Percentiles rank a stretch among this genome's conserved stretches.
These are phyloP conservation scores for Zygosaccharomyces rouxii DNA, from an alignment of 805 yeast genomes.

Conservation along the genomic window DNA sequence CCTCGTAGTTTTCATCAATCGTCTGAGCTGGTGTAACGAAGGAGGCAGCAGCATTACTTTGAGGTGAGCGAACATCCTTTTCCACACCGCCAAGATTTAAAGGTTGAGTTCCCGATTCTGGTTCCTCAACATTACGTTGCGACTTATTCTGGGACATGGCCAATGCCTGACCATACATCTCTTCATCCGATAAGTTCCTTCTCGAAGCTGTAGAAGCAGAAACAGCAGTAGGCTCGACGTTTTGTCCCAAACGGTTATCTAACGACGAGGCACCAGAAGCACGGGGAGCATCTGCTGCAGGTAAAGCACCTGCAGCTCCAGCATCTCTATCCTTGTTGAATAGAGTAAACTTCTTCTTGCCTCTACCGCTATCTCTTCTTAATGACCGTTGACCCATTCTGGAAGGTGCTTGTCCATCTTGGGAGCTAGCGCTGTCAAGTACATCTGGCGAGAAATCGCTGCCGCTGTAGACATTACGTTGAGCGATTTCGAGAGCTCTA, in stretches of 20 bases:
- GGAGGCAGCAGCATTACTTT: conserved; percentile 3
- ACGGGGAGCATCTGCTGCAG: not conserved
- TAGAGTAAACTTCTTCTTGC: conserved; percentile 2
- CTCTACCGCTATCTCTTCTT: not conserved
- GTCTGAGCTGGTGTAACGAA: conserved; percentile 5
- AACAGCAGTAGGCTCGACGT: not conserved
- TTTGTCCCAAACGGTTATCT: not conserved
- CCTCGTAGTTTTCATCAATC: conserved; percentile 4
- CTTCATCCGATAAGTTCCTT: conserved; percentile 39
- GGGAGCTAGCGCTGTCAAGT: conserved; percentile 1
- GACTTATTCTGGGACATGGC: conserved; percentile 48
- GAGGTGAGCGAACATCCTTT: conserved; percentile 1
- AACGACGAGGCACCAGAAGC: conserved; percentile 2
- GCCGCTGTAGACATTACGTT: conserved; percentile 51
- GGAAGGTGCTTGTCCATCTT: not conserved
- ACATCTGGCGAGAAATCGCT: conserved; percentile 7
- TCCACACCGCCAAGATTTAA: conserved; percentile 1
- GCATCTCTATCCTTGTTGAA: conserved; percentile 5
- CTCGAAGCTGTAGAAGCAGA: conserved; percentile 1
- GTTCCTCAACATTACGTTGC: not conserved
- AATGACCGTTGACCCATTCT: conserved; percentile 25
- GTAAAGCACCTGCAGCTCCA: not conserved
- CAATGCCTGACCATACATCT: conserved; percentile 54
- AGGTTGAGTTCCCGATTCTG: not conserved
- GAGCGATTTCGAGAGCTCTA: conserved; percentile 52